phyloP scores from a whole-genome alignment of 192 early-diverging fungal species.

The Blastocladiella britannica region DNA sequence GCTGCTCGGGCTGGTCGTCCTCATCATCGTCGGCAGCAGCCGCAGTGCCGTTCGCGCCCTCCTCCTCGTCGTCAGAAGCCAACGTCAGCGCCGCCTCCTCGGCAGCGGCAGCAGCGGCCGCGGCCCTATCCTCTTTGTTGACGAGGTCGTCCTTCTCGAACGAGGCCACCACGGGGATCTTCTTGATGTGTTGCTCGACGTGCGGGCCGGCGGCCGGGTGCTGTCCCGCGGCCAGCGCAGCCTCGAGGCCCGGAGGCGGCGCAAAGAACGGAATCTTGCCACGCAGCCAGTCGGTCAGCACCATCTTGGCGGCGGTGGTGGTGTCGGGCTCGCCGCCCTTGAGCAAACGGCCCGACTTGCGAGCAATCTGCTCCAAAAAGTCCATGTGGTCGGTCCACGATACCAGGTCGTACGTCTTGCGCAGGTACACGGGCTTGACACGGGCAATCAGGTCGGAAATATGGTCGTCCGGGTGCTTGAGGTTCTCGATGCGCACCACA shows the following conservation, averaged over 20 bases:
- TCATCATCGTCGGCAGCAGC: constrained; percentile 8
- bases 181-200: constrained; percentile 75
- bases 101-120: constrained; percentile 24
- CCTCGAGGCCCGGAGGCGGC: constrained; percentile 39
- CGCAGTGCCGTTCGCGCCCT: constrained; percentile 2
- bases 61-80: constrained; percentile 10
- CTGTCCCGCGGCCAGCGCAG: not conserved
- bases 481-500: constrained; percentile 81
- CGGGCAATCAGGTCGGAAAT: constrained; percentile 61
- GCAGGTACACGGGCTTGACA: constrained; percentile 74
- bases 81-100: constrained; percentile 29
- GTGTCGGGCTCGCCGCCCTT: constrained; percentile 95
- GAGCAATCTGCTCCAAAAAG: constrained; percentile 73
- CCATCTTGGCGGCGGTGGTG: constrained; percentile 78
- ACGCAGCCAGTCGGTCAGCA: constrained; percentile 95
- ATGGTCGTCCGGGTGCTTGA: constrained; percentile 71
- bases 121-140: too few species aligned
- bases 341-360: constrained; percentile 68
- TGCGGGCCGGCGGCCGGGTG: not conserved
- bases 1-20: constrained; percentile 18
- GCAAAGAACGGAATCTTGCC: constrained; percentile 92
- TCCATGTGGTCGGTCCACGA: constrained; percentile 73
- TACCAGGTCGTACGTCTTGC: constrained; percentile 73
- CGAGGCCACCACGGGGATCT: constrained; percentile 69
- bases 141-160: constrained; percentile 69